Evolutionary conservation across 768 basidiomycete genomes (phyloP).

Genomic region (Mycena epipterygia): DNA sequence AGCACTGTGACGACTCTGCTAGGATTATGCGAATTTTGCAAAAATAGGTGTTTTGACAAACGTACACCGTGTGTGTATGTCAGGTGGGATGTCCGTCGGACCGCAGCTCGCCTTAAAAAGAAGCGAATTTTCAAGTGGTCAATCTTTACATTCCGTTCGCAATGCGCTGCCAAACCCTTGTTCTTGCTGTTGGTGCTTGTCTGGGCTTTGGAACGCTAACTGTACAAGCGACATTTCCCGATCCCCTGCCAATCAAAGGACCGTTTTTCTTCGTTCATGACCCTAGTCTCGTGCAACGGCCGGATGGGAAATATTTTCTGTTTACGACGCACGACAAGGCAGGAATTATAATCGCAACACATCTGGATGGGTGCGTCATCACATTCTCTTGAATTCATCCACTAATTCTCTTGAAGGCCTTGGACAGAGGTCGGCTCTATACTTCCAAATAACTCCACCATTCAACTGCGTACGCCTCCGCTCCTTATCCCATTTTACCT

Average conservation of each 20-base stretch:
- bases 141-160: not conserved
- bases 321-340: slow-evolving; percentile 35
- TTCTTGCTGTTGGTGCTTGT: not conserved
- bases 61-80: not conserved
- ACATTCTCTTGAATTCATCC: not conserved
- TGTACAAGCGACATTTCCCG: slow-evolving; percentile 4
- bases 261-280: slow-evolving; percentile 33
- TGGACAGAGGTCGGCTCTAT: slow-evolving; percentile 28
- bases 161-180: not conserved
- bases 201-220: not conserved
- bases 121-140: not conserved
- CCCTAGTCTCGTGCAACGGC: slow-evolving; percentile 29
- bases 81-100: not conserved
- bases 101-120: not conserved
- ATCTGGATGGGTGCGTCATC: slow-evolving; percentile 16
- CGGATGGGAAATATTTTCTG: slow-evolving; percentile 30
- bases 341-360: slow-evolving; percentile 26
- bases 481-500: not conserved
- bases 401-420: not conserved
- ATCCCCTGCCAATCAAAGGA: slow-evolving; percentile 22
- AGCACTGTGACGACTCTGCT: too few species aligned
- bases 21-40: too few species aligned
- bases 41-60: too few species aligned
- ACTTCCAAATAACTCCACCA: slow-evolving; percentile 25
- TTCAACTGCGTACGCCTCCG: slow-evolving; percentile 22